Evolutionary conservation across 2,329 filamentous ascomycete species (phyloP), one percentile per base, ranked within the genome.

Genomic region (Juglanconis sp.): DNA sequence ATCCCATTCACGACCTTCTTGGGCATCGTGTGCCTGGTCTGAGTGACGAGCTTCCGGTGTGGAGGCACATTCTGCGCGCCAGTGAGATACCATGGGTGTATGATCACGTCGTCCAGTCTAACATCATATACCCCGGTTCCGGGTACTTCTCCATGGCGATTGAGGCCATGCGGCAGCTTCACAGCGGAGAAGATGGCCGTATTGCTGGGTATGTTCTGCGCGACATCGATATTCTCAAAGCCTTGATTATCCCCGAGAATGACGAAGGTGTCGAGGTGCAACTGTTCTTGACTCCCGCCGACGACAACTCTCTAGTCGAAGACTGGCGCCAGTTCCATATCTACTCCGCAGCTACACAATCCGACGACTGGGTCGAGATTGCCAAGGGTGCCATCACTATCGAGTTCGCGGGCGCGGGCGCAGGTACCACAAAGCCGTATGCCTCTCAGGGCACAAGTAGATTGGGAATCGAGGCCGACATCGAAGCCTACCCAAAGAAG

Each of bases 1-100:
- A 71, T 35, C 65, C 70, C 0, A 70, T 74, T 4, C 74, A 77
- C 24, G 75, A 79, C 53, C 58, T 80, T 1, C 65, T 78, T 5
- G 77, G 76, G 2, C 66, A 69, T 1, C 65, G 66, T 1, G 68
- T 70, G 1, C 64, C 69, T 0, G 72, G 71, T 2, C 68, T 67
- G 17, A 68, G 69, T 47, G 65, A 70, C 17, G 63, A 58, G 6
- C 68, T 71, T 35, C 71, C 71, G 0, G 64, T 65, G 4, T 76
- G 72, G 72, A 69, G 71, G 4, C 70, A 74, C 50, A 68, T 71
- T 30, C 60, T 75, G 15, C 70, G 70, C 1, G 6, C 15, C 2
- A 3, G 2, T 1, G 57, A 60, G 10, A 0, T 13, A 0, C 53
- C 36, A 2, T 55, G 57, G 53, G 2, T 60, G 1, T n/a, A 38